A percentile compares a stretch with the other conserved stretches of the same genome.
Conservation (phyloP, 805 yeast species). For the Kluyveromyces aestuarii region DNA sequence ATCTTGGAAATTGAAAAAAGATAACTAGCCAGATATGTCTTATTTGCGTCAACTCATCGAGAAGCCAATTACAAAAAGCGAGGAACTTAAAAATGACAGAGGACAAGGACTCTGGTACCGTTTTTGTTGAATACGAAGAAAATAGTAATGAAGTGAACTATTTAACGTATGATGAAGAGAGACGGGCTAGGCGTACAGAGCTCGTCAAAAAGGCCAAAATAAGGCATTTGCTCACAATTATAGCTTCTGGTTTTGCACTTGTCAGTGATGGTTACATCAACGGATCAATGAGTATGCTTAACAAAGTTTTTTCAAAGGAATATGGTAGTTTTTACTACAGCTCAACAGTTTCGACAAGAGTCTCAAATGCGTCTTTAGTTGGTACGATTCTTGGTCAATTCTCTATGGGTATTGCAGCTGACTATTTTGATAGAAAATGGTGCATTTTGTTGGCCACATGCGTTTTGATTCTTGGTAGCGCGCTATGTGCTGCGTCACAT, state of each 20-base stretch:
- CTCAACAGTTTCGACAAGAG: slow-evolving; percentile 46
- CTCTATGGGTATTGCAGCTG: slow-evolving; percentile 54
- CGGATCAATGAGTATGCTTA: slow-evolving; percentile 62
- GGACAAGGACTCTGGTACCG: too few relatives aligned
- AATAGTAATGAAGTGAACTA: too few relatives aligned
- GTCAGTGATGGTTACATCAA: slow-evolving; percentile 74
- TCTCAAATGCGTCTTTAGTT: slow-evolving; percentile 58
- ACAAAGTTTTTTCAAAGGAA: slow-evolving; percentile 41
- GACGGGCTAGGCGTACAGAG: neutral
- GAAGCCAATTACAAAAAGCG: too few relatives aligned
- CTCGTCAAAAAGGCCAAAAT: neutral
- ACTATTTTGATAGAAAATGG: slow-evolving; percentile 59
- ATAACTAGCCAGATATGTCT: too few relatives aligned
- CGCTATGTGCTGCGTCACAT: slow-evolving; percentile 62
- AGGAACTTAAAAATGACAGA: too few relatives aligned
- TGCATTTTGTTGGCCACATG: slow-evolving; percentile 59
- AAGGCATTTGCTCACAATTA: slow-evolving; percentile 9
- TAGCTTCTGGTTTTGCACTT: slow-evolving; percentile 57
- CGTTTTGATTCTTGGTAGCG: slow-evolving; percentile 54
- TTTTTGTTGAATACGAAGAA: too few relatives aligned
- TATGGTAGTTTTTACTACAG: slow-evolving; percentile 32
- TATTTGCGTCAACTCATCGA: too few relatives aligned
- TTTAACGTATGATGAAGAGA: too few relatives aligned
- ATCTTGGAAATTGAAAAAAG: too few relatives aligned
- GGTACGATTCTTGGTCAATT: slow-evolving; percentile 68